These are phyloP conservation scores for Ceratobasidium sp. DNA, from an alignment of 1,284 basidiomycete species.

Conservation along the genomic window DNA sequence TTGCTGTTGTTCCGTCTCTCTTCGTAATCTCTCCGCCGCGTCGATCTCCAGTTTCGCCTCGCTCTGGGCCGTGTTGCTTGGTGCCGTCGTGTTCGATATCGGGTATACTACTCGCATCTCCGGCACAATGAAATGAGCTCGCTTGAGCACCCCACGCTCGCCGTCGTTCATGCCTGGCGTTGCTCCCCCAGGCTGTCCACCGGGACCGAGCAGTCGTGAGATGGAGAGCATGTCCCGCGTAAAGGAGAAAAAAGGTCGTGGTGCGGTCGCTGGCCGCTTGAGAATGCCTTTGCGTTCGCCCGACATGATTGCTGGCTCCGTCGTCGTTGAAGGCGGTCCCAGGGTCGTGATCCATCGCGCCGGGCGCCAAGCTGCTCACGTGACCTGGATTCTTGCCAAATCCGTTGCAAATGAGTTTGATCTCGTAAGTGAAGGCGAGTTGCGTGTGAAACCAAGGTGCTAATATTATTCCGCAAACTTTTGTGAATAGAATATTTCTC, in stretches of 20 bases:
- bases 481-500: no score
- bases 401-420: no score
- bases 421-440: no score
- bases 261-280: slow-evolving; percentile 78
- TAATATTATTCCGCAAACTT: no score
- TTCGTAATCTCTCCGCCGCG: slow-evolving; percentile 73
- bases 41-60: slow-evolving; percentile 59
- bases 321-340: no score
- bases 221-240: slow-evolving; percentile 50
- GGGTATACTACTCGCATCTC: slow-evolving; percentile 87
- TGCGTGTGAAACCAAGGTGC: no score
- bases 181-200: slow-evolving; percentile 15
- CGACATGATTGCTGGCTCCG: slow-evolving; percentile 53
- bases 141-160: slow-evolving; percentile 73
- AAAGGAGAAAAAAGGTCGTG: slow-evolving; percentile 75
- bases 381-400: no score
- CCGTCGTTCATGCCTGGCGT: slow-evolving; percentile 29
- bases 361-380: no score
- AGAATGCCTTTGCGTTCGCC: slow-evolving; percentile 82
- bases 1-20: slow-evolving; percentile 69
- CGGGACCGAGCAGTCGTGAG: slow-evolving; percentile 38
- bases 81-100: slow-evolving; percentile 83
- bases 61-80: slow-evolving; percentile 76
- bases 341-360: no score
- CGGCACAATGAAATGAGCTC: slow-evolving; percentile 88